Percentiles rank a stretch among this genome's conserved stretches.
These are phyloP conservation scores for Lactifluus hygrophoroides DNA, from an alignment of 768 basidiomycete genomes.

Conservation along the genomic window DNA sequence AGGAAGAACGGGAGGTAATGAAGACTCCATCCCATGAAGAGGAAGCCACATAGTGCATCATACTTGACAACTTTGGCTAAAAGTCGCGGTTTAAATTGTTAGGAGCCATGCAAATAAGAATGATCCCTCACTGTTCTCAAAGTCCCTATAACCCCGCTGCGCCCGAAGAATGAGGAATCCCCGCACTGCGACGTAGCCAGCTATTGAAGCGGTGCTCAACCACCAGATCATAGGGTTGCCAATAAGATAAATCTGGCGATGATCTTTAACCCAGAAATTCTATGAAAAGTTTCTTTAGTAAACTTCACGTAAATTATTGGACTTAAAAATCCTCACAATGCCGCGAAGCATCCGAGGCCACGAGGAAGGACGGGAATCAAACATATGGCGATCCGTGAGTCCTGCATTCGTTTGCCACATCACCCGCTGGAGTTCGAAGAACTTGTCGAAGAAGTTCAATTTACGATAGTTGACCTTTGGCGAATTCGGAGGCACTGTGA, in stretches of 20 bases:
- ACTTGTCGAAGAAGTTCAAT: slow-evolving; percentile 88
- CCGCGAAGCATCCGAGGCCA: slow-evolving; percentile 93
- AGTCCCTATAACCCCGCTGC: slow-evolving; percentile 86
- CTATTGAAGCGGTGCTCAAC: slow-evolving; percentile 63
- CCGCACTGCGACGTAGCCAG: slow-evolving; percentile 57
- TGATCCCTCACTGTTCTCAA: slow-evolving; percentile 70
- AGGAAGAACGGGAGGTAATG: slow-evolving; percentile 98
- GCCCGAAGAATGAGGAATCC: slow-evolving; percentile 79
- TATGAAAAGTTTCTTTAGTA: slow-evolving; percentile 25
- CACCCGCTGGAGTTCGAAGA: slow-evolving; percentile 83
- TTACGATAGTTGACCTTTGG: slow-evolving; percentile 81
- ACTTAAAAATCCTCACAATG: slow-evolving; percentile 54
- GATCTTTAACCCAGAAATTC: slow-evolving; percentile 99
- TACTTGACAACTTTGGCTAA: slow-evolving; percentile 87
- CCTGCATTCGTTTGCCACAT: slow-evolving; percentile 99
- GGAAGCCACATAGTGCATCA: slow-evolving; percentile 82
- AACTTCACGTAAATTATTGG: not conserved
- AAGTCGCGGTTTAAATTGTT: not conserved
- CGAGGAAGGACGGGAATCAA: slow-evolving; percentile 83
- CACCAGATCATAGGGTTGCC: slow-evolving; percentile 97
- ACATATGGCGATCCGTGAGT: slow-evolving; percentile 88
- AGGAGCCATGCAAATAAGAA: not conserved
- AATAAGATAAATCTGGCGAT: slow-evolving; percentile 89
- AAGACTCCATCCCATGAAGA: slow-evolving; percentile 83
- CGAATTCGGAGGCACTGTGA: slow-evolving; percentile 59